A percentile compares a stretch with the other conserved stretches of the same genome.
Evolutionary conservation across 495 filamentous ascomycete species (phyloP).

Genomic region (Penicillium atrosanguineum): DNA sequence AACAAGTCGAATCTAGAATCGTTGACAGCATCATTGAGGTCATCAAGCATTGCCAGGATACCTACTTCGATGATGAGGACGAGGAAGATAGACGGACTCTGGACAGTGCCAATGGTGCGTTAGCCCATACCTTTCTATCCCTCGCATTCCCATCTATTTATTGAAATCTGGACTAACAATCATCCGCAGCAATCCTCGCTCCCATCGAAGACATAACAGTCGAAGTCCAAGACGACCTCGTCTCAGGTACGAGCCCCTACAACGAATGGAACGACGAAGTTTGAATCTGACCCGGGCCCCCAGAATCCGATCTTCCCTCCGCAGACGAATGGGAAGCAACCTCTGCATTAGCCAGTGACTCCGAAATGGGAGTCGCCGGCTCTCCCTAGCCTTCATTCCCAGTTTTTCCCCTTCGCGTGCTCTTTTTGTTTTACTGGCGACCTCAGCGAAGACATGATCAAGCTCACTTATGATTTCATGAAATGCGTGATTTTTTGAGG

Average conservation of each 20-base stretch:
- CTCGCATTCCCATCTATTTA: neutral
- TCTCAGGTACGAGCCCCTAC: slow-evolving; percentile 36
- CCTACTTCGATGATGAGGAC: slow-evolving; percentile 35
- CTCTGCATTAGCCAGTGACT: slow-evolving; percentile 43
- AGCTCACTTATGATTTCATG: slow-evolving; percentile 19
- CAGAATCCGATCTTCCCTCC: slow-evolving; percentile 45
- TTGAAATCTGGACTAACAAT: slow-evolving; percentile 6
- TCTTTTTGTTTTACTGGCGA: slow-evolving; percentile 1
- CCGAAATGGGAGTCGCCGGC: slow-evolving; percentile 39
- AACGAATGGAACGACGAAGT: slow-evolving; percentile 2
- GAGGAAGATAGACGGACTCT: slow-evolving; percentile 41
- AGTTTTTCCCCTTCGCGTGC: neutral
- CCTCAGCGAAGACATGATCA: slow-evolving; percentile 11
- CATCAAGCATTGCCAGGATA: slow-evolving; percentile 40
- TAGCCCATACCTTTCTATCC: neutral
- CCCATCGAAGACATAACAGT: slow-evolving; percentile 35
- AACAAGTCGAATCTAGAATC: slow-evolving; percentile 33
- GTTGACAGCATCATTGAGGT: slow-evolving; percentile 39
- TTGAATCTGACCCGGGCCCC: slow-evolving; percentile 18
- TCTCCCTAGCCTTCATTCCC: slow-evolving; percentile 25
- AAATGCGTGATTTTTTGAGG: slow-evolving; percentile 6
- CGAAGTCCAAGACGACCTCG: slow-evolving; percentile 39
- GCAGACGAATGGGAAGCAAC: slow-evolving; percentile 47
- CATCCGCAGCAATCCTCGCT: slow-evolving; percentile 24
- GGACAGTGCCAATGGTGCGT: slow-evolving; percentile 36